A percentile compares a stretch with the other conserved stretches of the same genome.
These are phyloP conservation scores for Populus hybrid DNA, from an alignment of 441 rosid genomes.

Conservation along the genomic window DNA sequence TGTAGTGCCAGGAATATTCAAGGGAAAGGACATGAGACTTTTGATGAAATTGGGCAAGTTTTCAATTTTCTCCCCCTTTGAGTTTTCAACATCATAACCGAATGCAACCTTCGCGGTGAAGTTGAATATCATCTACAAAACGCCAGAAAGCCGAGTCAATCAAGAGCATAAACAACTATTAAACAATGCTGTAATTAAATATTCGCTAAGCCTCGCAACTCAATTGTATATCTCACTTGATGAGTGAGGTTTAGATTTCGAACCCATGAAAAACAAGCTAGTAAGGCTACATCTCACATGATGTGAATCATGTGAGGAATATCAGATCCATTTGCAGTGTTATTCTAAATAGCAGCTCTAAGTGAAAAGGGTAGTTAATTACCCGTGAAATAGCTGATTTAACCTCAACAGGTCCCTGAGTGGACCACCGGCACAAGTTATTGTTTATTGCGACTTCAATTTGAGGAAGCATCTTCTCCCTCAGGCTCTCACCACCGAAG, in stretches of 20 bases:
- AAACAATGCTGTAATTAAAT: no score
- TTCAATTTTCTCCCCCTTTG: conserved; percentile 1
- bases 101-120: conserved; percentile 10
- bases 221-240: no score
- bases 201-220: no score
- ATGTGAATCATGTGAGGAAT: no score
- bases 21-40: conserved; percentile 28
- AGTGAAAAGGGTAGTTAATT: background rate
- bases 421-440: conserved; percentile 20
- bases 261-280: no score
- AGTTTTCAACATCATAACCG: conserved; percentile 7
- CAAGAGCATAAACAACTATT: background rate
- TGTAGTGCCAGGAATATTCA: conserved; percentile 36
- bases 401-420: conserved; percentile 18
- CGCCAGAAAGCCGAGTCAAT: background rate
- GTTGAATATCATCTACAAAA: conserved; percentile 20
- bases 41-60: background rate
- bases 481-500: conserved; percentile 26
- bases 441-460: conserved; percentile 14
- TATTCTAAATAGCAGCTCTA: no score
- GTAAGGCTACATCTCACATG: no score
- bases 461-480: conserved; percentile 17
- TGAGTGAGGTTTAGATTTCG: no score
- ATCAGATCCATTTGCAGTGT: no score
- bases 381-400: conserved; percentile 18